These are phyloP conservation scores for Microcyclosporella mali DNA, from an alignment of 2,329 filamentous ascomycete species.

Conservation along the genomic window DNA sequence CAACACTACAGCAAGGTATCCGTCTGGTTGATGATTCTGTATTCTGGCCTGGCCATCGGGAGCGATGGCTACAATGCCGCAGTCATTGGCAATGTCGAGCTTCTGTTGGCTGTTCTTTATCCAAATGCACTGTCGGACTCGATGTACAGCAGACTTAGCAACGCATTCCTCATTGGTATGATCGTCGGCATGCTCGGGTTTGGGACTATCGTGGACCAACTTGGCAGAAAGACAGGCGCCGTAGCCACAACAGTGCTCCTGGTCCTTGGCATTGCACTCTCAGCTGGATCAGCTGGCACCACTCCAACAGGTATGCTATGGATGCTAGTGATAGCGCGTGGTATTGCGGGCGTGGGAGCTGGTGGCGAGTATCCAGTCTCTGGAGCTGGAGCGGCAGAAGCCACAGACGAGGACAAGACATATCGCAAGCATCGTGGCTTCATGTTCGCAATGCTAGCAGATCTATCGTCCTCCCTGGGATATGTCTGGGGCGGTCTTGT, in stretches of 20 bases:
- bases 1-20: constrained; percentile 23
- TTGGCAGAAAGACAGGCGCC: constrained; percentile 32
- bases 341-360: constrained; percentile 41
- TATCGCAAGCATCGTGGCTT: constrained; percentile 47
- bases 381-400: constrained; percentile 45
- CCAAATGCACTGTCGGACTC: constrained; percentile 26
- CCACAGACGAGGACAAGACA: constrained; percentile 44
- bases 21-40: constrained; percentile 32
- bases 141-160: constrained; percentile 30
- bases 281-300: constrained; percentile 26
- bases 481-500: constrained; percentile 44
- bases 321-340: constrained; percentile 41
- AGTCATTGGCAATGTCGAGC: constrained; percentile 31
- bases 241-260: constrained; percentile 31
- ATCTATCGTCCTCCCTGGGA: constrained; percentile 47
- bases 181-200: constrained; percentile 33
- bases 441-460: constrained; percentile 51
- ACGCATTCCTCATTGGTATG: constrained; percentile 33
- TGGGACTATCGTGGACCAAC: constrained; percentile 29
- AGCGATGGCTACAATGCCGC: constrained; percentile 34
- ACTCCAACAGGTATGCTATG: constrained; percentile 33
- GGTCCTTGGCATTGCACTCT: constrained; percentile 30
- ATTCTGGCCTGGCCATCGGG: constrained; percentile 32
- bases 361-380: constrained; percentile 50
- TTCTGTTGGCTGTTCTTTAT: constrained; percentile 30